Base-by-base conservation (phyloP, 2,329 filamentous ascomycete genomes). In the Curvularia spicifera region DNA sequence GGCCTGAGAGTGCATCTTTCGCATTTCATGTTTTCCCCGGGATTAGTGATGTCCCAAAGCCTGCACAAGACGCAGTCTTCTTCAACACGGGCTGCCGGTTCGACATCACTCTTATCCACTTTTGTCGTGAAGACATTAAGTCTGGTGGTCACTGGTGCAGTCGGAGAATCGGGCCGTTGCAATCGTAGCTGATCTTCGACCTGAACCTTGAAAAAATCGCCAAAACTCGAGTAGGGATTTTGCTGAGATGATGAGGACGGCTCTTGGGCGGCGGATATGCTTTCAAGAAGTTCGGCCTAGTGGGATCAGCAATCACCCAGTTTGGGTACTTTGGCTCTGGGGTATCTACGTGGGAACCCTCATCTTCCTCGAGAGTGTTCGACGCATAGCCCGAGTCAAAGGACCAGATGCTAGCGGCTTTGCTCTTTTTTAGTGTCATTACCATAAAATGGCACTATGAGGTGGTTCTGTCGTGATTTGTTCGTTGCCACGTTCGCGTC, bases 301-400 rank as follows among this genome's bases (percentile, higher is more conserved):
- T 22, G 12, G 3, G 8, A 31, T 42, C 35, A 33, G 13, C 31
- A 50, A 68, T 15, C 64, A 57, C 44, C 20, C 20, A 12, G 12
- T 33, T 8, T 7, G 5, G 15, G 29, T 37, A n/a, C 24, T 8
- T 37, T 13, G 24, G 12, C 13, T 33, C 31, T 31, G 29, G 15
- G 6, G 47, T 22, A 53, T 13, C 47, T 56, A 56, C 56, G 31
- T 61, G 33, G n/a, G 47, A 42, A 22, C 48, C 35, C 4, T 63
- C 66, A 6, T 69, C 67, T 22, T 68, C 65, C 15, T 59, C 52
- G 22, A 65, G 47, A 7, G 58, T 59, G 29, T 61, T 66, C 5
- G 71, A 67, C 15, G 57, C 68, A 61, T 76, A 76, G 6, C 74
- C 72, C n/a, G 73, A 76, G 53, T 76, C 73, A 26, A 71, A 56